Base-by-base conservation (phyloP, 768 basidiomycete genomes). In the Myochromella boudieri region DNA sequence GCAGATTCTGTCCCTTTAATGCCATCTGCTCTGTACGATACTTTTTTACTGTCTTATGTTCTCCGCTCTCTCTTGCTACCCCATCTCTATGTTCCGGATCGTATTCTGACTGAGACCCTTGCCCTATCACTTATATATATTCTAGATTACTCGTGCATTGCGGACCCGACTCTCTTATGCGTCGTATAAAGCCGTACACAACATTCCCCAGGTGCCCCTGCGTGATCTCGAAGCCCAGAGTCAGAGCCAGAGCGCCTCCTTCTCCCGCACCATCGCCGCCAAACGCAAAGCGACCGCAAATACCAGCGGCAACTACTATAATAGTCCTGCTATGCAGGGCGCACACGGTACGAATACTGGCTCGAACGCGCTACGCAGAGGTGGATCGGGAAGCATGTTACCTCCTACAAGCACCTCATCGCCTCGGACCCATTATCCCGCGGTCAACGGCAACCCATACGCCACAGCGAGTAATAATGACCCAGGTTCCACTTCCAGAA, bases 81-180 rank as follows among this genome's bases (percentile, higher is more conserved):
- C 29, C 29, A 42, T 28, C 39, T 49, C 40, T 25, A 46, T 51
- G 46, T 43, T 51, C 43, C 46, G 60, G 48, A 55, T 57, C 51
- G 43, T 38, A 44, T 52, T 55, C 61, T 61, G 5, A 34, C 5
- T n/a, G 62, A 63, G 63, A 62, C 64, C 58, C 54, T 68, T 59
- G 51, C 58, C 57, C 60, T 60, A 60, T 66, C 65, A 60, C 69
- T 70, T 68, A 71, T 68, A 58, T 50, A 55, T 57, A 60, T 60
- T 58, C 52, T 70, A 92, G 90, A 81, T 92, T 25, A 87, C 88
- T 60, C 86, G 87, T 62, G 83, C 79, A 44, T 76, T 93, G 46
- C 82, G 91, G 51, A 77, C 89, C 57, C 84, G 89, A 55, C 78
- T 93, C 42, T 79, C 87, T 0, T 89, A 90, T 66, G 90, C 90